A percentile compares a stretch with the other conserved stretches of the same genome.
These are phyloP conservation scores for Amoeboaphelidium occidentale DNA, from an alignment of 371 early-diverging fungal species.

Conservation along the genomic window DNA sequence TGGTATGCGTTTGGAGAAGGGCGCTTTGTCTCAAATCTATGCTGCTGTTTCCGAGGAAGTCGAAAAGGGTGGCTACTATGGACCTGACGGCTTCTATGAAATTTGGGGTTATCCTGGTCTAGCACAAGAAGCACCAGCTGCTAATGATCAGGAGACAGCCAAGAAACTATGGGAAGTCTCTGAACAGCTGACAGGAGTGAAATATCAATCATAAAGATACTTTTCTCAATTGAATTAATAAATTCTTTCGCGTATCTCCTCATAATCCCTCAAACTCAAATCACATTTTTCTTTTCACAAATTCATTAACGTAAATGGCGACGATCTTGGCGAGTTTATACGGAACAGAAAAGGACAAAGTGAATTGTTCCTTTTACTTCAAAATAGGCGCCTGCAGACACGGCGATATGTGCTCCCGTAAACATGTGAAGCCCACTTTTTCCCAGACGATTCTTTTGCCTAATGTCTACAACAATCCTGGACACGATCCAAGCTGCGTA, in stretches of 20 bases:
- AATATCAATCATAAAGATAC: not conserved
- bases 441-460: conserved; percentile 78
- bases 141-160: not conserved
- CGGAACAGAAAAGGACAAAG: conserved; percentile 86
- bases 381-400: conserved; percentile 96
- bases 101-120: not conserved
- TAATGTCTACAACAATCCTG: conserved; percentile 85
- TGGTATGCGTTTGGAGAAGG: not conserved
- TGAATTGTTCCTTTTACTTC: conserved; percentile 94
- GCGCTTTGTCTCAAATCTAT: not conserved
- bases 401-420: conserved; percentile 89
- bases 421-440: conserved; percentile 86
- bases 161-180: not conserved
- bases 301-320: not conserved
- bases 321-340: conserved; percentile 48
- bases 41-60: not conserved
- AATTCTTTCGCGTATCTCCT: no score
- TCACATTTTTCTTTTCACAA: not conserved
- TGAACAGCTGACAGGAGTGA: not conserved
- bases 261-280: no score
- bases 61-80: not conserved
- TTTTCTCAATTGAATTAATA: no score
- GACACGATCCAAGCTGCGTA: conserved; percentile 41
- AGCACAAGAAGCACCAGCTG: not conserved
- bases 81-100: not conserved